Evolutionary conservation across 805 yeast genomes (phyloP), one percentile per base, ranked within the genome.

Genomic region (Candida suzukii): DNA sequence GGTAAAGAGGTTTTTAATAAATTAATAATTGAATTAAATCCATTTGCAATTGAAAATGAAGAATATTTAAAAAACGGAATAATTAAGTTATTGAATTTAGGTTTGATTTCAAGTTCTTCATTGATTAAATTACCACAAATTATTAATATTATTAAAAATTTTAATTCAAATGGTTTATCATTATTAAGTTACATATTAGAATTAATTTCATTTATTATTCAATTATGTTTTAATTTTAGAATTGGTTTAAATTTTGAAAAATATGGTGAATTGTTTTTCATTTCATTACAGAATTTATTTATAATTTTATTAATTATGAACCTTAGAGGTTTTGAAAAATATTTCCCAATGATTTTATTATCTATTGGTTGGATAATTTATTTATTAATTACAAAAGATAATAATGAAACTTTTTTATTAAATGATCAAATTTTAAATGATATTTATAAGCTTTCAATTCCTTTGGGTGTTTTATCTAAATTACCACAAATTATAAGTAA

Each of bases 41-140:
- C 56, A 12, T 57, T 56, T 26, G 37, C 46, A 3, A 48, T 49
- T 2, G 43, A 44, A 18, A 47, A 46, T 32, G 45, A 50, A 13
- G 48, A 48, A 9, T 55, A 66, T 26, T 38, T 62, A 16, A 53
- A 56, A 30, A 44, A 43, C 11, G 61, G 63, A 16, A 36, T 66
- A 19, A 48, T 66, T 11, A 61, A 61, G 40, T 50, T 61, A 1
- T 39, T 68, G 20, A 60, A 68, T 21, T 40, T 63, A 28, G 70
- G 63, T 6, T 63, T 68, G 26, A 57, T 68, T 31, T 48, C 55
- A 2, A 52, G 61, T 37, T 59, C 70, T 2, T 57, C 68, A 2
- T 49, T 66, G 18, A 61, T 66, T 31, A 68, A 68, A 44, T 46
- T 69, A 1, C 73, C 74, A 8, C 73, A 69, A 48, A 61, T 68